A percentile compares a stretch with the other conserved stretches of the same genome.
Evolutionary conservation across 2,329 filamentous ascomycete genomes (phyloP).

Genomic region (Fusarium liriodendri): DNA sequence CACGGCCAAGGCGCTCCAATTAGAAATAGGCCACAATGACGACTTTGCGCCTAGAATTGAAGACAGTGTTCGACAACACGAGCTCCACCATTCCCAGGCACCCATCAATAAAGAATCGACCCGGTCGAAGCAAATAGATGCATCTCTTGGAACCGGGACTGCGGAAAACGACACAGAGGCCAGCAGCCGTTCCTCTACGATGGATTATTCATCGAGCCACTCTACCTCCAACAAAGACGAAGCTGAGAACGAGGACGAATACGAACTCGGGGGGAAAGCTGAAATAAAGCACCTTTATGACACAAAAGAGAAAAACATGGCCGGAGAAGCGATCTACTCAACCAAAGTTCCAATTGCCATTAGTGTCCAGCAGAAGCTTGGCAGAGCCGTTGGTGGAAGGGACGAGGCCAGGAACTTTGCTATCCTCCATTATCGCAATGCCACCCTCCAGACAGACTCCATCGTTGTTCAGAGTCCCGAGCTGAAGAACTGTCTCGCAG

Average conservation of each 20-base stretch:
- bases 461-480: constrained; percentile 10
- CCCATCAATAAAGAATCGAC: background rate
- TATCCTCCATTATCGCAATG: background rate
- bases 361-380: background rate
- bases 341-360: background rate
- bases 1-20: too few relatives aligned
- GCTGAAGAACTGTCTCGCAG: background rate
- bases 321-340: background rate
- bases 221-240: background rate
- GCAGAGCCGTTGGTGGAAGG: too few relatives aligned
- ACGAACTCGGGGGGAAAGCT: background rate
- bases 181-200: background rate
- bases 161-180: too few relatives aligned
- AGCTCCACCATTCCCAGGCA: background rate
- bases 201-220: background rate
- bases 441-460: background rate
- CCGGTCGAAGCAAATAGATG: background rate
- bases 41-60: background rate
- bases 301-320: background rate
- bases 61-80: background rate
- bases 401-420: background rate
- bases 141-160: background rate
- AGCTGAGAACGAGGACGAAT: background rate
- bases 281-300: background rate
- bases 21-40: background rate